Base-by-base conservation (phyloP, 805 yeast species). In the Blastobotrys peoriensis region DNA sequence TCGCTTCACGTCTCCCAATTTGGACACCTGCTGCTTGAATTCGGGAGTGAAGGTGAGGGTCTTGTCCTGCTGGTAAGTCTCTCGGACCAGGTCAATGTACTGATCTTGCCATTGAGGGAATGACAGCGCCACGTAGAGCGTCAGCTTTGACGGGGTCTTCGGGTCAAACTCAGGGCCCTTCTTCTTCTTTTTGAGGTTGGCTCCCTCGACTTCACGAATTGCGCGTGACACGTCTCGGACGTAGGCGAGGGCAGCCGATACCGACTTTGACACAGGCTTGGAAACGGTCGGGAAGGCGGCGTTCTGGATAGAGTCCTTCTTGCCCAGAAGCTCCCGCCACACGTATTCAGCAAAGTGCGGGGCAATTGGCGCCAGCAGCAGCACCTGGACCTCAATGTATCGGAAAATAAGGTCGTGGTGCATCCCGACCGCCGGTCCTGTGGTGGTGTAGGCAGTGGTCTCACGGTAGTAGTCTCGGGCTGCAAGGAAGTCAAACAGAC, bases 381-480 rank as follows among this genome's bases (percentile, higher is more conserved):
- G 74, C 16, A 82, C 82, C 71, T 93, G 98, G 25, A 79, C 69
- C 67, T 88, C 95, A 56, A 93, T 85, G 64, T 87, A 93, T 57
- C 82, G 79, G 53, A 78, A 60, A 34, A 87, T 82, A 52, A 93
- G 74, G 58, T 86, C 95, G 55, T 72, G 76, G 71, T 86, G 95
- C 95, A 93, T 86, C 15, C 55, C 57, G 28, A 70, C 70, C n/a
- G n/a, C n/a, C n/a, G n/a, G n/a, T n/a, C n/a, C n/a, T n/a, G n/a
- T n/a, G 33, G 60, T 63, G 25, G 61, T 55, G 21, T 77, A 67
- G 27, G 63, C 56, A 44, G 77, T 72, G 8, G 81, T 74, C 56
- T 93, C 98, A 70, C 98, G 82, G 73, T 93, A 93, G 71, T 83
- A 89, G 68, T 93, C 98, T 71, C 98, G 83, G 27, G 97, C 81